These are phyloP conservation scores for Pythium sp. DNA, from an alignment of 352 stramenopile species.

Conservation along the genomic window DNA sequence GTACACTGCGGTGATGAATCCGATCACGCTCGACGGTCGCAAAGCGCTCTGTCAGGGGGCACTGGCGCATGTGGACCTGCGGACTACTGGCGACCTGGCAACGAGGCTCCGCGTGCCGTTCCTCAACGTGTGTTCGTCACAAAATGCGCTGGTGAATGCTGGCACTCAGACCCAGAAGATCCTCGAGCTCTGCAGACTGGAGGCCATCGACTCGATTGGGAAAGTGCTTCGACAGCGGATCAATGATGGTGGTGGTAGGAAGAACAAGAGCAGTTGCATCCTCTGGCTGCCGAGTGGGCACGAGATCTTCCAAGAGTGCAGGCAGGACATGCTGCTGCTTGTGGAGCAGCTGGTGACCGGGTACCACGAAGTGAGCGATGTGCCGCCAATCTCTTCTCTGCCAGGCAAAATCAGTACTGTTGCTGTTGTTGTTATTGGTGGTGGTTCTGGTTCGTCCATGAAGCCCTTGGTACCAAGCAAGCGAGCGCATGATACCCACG, in stretches of 20 bases:
- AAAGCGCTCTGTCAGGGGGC: slow-evolving; percentile 88
- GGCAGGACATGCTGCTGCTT: slow-evolving; percentile 76
- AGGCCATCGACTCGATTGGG: slow-evolving; percentile 77
- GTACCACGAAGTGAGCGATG: slow-evolving; percentile 90
- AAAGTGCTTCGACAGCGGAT: slow-evolving; percentile 48
- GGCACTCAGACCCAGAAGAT: slow-evolving; percentile 74
- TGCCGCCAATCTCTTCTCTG: slow-evolving; percentile 9
- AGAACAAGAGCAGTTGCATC: slow-evolving; percentile 34
- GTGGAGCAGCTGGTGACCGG: slow-evolving; percentile 93
- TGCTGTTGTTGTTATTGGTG: too few species aligned
- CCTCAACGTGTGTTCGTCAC: slow-evolving; percentile 85
- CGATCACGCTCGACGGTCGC: slow-evolving; percentile 90
- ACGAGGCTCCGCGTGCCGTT: slow-evolving; percentile 70
- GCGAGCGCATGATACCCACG: background rate
- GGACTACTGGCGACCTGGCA: slow-evolving; percentile 42
- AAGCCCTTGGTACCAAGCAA: background rate
- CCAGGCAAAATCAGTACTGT: slow-evolving; percentile 20
- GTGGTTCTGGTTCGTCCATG: background rate
- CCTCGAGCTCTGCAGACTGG: slow-evolving; percentile 41
- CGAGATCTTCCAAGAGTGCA: slow-evolving; percentile 93
- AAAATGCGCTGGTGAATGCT: slow-evolving; percentile 87
- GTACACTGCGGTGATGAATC: slow-evolving; percentile 94
- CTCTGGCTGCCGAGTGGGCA: slow-evolving; percentile 91
- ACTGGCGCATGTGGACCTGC: slow-evolving; percentile 73
- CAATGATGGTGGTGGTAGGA: slow-evolving; percentile 2